Conservation (phyloP, 2,329 filamentous ascomycete genomes). For the Thielaviopsis ethacetica region DNA sequence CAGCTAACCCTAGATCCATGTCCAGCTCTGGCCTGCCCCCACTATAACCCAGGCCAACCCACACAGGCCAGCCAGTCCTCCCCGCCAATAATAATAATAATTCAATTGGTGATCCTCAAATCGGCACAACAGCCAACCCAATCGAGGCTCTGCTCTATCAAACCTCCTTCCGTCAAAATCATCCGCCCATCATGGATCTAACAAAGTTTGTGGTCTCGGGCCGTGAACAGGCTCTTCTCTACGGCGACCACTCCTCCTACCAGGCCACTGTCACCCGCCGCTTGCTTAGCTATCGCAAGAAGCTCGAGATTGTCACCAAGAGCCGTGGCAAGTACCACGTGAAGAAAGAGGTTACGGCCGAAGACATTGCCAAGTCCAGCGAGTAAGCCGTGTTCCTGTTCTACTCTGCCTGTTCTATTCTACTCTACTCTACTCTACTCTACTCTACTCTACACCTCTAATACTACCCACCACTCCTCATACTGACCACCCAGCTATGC, state of each 20-base stretch:
- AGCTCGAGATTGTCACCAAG: slow-evolving; percentile 66
- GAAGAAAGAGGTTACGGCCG: slow-evolving; percentile 53
- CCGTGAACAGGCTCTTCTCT: slow-evolving; percentile 67
- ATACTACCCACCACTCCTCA: too few species aligned
- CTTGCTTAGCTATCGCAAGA: slow-evolving; percentile 69
- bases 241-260: slow-evolving; percentile 80
- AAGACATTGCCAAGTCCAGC: slow-evolving; percentile 56
- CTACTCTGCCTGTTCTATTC: neutral
- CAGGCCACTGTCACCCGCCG: slow-evolving; percentile 63
- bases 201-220: slow-evolving; percentile 67
- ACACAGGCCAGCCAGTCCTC: neutral
- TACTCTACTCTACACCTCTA: neutral
- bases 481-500: slow-evolving; percentile 35
- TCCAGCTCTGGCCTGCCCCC: neutral
- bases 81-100: neutral
- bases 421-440: neutral
- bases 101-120: too few species aligned
- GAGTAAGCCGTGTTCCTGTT: slow-evolving; percentile 39
- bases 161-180: neutral
- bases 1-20: neutral
- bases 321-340: slow-evolving; percentile 73
- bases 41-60: neutral
- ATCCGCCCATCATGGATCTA: slow-evolving; percentile 55
- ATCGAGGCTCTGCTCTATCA: neutral
- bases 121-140: too few species aligned